Conservation (phyloP, 345 rosid genomes). For the Hypericum androsaemum region DNA sequence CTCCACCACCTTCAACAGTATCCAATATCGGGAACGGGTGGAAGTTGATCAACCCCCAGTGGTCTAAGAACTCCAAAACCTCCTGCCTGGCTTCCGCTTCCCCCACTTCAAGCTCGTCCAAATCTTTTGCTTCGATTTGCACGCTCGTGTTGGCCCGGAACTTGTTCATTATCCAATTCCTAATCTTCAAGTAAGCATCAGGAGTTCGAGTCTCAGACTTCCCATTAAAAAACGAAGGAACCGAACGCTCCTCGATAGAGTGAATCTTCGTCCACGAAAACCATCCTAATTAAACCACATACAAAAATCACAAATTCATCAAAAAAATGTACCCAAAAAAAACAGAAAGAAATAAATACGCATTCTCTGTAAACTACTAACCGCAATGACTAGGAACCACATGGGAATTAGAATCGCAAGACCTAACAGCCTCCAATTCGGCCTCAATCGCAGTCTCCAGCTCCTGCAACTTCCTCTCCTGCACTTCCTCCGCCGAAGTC, state of each 20-base stretch:
- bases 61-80: constrained; percentile 89
- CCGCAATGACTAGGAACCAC: constrained; percentile 92
- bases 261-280: constrained; percentile 87
- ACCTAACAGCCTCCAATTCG: constrained; percentile 70
- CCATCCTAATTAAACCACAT: constrained; percentile 54
- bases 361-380: constrained; percentile 29
- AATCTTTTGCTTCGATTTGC: constrained; percentile 57
- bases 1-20: constrained; percentile 20
- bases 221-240: constrained; percentile 82
- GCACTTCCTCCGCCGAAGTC: constrained; percentile 12
- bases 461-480: constrained; percentile 60
- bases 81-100: constrained; percentile 74
- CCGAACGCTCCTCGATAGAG: constrained; percentile 64
- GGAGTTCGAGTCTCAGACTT: constrained; percentile 53
- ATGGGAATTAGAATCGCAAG: constrained; percentile 63
- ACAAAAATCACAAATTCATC: too few relatives aligned
- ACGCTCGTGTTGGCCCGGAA: constrained; percentile 65
- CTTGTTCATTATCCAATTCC: constrained; percentile 74
- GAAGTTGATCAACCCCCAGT: constrained; percentile 97
- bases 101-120: constrained; percentile 69
- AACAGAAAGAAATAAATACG: background rate
- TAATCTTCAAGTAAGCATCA: constrained; percentile 63
- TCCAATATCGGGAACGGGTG: constrained; percentile 67
- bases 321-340: too few relatives aligned
- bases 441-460: constrained; percentile 69